Evolutionary conservation across 768 basidiomycete genomes (phyloP).

Genomic region (Leccinum olivaceopallidum): DNA sequence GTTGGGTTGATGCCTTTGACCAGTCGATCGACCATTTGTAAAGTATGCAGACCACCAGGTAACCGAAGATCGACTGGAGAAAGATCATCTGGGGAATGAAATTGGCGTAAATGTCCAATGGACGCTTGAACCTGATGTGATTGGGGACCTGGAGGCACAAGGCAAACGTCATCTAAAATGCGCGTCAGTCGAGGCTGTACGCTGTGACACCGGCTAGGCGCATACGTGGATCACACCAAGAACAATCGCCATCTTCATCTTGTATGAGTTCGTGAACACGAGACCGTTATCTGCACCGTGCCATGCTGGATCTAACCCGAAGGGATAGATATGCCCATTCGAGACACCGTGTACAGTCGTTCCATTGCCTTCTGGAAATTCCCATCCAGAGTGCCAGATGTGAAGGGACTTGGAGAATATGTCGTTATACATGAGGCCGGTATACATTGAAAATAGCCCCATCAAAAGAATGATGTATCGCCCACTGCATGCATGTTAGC

Average conservation of each 20-base stretch:
- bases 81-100: constrained; percentile 98
- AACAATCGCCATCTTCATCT: constrained; percentile 99
- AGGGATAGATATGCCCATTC: constrained; percentile 80
- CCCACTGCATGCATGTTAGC: constrained; percentile 55
- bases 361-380: constrained; percentile 52
- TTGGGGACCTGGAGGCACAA: constrained; percentile 95
- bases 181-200: constrained; percentile 12
- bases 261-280: constrained; percentile 97
- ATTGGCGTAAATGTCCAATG: constrained; percentile 86
- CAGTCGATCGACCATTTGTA: constrained; percentile 99
- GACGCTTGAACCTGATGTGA: constrained; percentile 90
- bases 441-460: constrained; percentile 97
- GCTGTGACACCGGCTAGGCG: constrained; percentile 27
- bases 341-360: constrained; percentile 47
- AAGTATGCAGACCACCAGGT: constrained; percentile 89
- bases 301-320: constrained; percentile 95
- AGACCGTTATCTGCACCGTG: constrained; percentile 89
- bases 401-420: constrained; percentile 93
- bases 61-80: constrained; percentile 97
- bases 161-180: constrained; percentile 92
- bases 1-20: constrained; percentile 62
- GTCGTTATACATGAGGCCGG: constrained; percentile 98
- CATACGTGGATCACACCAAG: constrained; percentile 92
- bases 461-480: constrained; percentile 98
- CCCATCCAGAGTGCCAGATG: constrained; percentile 88